Conservation (phyloP, 1,284 basidiomycete species). For the Trichosporon inkin region DNA sequence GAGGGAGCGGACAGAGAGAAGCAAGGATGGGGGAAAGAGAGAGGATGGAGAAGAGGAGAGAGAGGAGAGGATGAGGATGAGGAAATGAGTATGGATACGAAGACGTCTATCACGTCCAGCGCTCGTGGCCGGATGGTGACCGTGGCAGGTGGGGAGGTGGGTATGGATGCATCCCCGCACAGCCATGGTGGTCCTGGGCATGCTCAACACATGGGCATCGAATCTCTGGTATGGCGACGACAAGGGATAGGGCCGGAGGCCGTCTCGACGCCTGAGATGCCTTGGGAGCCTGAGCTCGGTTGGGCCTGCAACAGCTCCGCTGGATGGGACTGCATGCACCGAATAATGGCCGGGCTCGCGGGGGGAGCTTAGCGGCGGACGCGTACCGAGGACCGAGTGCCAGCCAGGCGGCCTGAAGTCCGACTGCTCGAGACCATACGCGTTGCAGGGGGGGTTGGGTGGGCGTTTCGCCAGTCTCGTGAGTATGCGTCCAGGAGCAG, state of each 20-base stretch:
- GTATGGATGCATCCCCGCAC: slow-evolving; percentile 2
- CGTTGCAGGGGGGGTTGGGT: too few species aligned
- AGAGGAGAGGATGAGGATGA: neutral
- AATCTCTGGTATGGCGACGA: neutral
- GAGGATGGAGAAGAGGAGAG: slow-evolving; percentile 4
- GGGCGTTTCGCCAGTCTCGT: too few species aligned
- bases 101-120: neutral
- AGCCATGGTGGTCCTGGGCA: neutral
- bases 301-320: neutral
- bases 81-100: neutral
- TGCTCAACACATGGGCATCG: slow-evolving; percentile 3
- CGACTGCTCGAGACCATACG: too few species aligned
- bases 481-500: too few species aligned
- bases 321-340: slow-evolving; percentile 3
- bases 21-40: neutral
- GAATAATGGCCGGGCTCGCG: neutral
- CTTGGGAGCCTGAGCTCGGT: neutral
- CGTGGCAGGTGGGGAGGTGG: slow-evolving; percentile 1
- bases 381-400: slow-evolving; percentile 2
- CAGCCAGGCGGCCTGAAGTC: neutral
- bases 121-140: neutral
- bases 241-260: neutral
- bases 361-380: neutral
- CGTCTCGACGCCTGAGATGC: neutral
- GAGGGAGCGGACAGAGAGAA: neutral